Base-by-base conservation (phyloP, 257 asterid species). In the Salvia rosmarinus region DNA sequence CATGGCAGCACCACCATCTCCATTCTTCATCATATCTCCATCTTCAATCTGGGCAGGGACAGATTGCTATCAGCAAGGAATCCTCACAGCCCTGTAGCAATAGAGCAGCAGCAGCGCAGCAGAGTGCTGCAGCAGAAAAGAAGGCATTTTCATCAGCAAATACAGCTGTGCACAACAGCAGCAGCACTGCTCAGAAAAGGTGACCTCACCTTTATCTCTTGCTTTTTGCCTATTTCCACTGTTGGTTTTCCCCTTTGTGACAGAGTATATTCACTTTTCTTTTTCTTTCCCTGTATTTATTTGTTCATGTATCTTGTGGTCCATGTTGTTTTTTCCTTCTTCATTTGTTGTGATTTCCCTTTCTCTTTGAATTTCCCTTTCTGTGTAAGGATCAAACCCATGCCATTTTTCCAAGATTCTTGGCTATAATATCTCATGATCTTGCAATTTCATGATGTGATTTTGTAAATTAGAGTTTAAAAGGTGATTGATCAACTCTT, bases 151-250 rank as follows among this genome's bases (percentile, higher is more conserved):
- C 91, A 71, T 73, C 78, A 32, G 71, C 82, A 57, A 80, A 75
- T 59, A 83, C 96, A 85, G 88, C 93, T 88, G 92, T 85, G 58
- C 80, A 71, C 25, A 84, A 64, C 89, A 82, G 74, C n/a, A 78
- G 56, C 89, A 79, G 56, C 89, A 81, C 70, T 74, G 83, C 96
- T 78, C 96, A 89, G 88, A 90, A 91, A 89, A 94, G 96, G 96
- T 91, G 12, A 43, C 59, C 59, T 77, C 85, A 52, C 67, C 83
- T 71, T 80, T 81, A 37, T 68, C 55, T 75, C 23, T 59, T 44
- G 9, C 39, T 47, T 63, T 49, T 55, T 23, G 47, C 73, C 13
- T 23, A 54, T 54, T 43, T 50, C 54, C 62, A 32, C 64, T 77
- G n/a, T 60, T 70, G 44, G 9, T 82, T 61, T 75, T 35, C 47